Conservation (phyloP, 805 yeast species). For the Saccharomycopsis sp. region DNA sequence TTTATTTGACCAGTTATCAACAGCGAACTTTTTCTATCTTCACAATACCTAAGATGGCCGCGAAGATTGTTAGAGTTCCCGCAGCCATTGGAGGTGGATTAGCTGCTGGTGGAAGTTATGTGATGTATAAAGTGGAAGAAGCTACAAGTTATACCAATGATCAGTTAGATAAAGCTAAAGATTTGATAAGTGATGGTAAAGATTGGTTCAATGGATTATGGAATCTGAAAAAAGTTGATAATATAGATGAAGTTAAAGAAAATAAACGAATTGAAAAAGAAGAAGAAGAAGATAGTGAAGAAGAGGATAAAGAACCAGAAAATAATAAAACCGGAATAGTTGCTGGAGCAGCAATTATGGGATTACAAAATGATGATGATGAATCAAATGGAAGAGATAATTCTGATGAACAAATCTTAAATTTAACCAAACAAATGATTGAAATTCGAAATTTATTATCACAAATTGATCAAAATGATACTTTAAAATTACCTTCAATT, state of each 20-base stretch:
- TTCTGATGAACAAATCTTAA: slow-evolving; percentile 74
- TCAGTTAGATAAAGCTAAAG: slow-evolving; percentile 50
- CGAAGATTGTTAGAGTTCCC: slow-evolving; percentile 51
- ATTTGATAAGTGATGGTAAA: slow-evolving; percentile 43
- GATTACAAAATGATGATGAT: slow-evolving; percentile 39
- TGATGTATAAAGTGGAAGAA: slow-evolving; percentile 86
- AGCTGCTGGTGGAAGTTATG: slow-evolving; percentile 91
- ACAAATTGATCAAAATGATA: slow-evolving; percentile 64
- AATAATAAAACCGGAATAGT: slow-evolving; percentile 26
- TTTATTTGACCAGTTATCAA: neutral
- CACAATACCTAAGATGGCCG: slow-evolving; percentile 41
- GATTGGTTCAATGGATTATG: slow-evolving; percentile 23
- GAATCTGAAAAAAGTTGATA: slow-evolving; percentile 21
- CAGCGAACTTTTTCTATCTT: slow-evolving; percentile 29
- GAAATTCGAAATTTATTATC: slow-evolving; percentile 78
- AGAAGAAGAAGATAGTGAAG: slow-evolving; percentile 18
- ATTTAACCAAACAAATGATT: slow-evolving; percentile 90
- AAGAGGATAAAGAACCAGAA: slow-evolving; percentile 32
- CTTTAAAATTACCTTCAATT: slow-evolving; percentile 81
- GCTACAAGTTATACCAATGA: slow-evolving; percentile 66
- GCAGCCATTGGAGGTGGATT: slow-evolving; percentile 82
- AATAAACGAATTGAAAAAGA: neutral
- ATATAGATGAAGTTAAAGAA: slow-evolving; percentile 23
- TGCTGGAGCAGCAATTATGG: slow-evolving; percentile 25
- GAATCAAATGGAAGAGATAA: slow-evolving; percentile 39